Evolutionary conservation across 441 rosid genomes (phyloP).

Genomic region (Corymbia citriodora): DNA sequence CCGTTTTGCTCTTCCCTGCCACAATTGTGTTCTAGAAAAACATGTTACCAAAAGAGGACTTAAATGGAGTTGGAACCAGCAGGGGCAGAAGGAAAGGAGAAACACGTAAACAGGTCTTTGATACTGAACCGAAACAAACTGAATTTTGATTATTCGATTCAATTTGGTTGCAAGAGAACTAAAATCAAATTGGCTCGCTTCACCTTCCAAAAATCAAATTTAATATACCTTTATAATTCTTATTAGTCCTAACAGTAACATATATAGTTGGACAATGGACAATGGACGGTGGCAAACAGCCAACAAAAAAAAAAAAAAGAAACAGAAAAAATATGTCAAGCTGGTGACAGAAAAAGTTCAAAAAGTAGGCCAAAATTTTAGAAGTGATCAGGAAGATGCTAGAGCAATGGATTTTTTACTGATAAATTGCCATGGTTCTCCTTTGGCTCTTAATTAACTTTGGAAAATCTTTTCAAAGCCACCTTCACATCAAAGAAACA

Average conservation of each 20-base stretch:
- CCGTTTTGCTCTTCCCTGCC: not conserved
- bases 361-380: not conserved
- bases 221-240: not conserved
- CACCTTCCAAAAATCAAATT: not conserved
- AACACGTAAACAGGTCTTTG: not conserved
- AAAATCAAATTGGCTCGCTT: not conserved
- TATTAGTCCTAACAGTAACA: not conserved
- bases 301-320: not conserved
- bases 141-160: not conserved
- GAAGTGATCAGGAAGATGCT: not conserved
- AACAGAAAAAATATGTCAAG: not conserved
- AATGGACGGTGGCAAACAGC: not conserved
- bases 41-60: not conserved
- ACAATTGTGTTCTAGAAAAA: not conserved
- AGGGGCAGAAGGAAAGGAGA: not conserved
- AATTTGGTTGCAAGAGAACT: not conserved
- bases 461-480: not conserved
- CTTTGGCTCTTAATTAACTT: not conserved
- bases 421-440: not conserved
- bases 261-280: not conserved
- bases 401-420: not conserved
- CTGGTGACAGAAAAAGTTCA: not conserved
- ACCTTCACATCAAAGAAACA: not conserved
- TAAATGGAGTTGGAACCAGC: not conserved
- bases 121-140: not conserved